Evolutionary conservation across 495 filamentous ascomycete species (phyloP), one percentile per base, ranked within the genome.

Genomic region (Penicillium flavigenum): DNA sequence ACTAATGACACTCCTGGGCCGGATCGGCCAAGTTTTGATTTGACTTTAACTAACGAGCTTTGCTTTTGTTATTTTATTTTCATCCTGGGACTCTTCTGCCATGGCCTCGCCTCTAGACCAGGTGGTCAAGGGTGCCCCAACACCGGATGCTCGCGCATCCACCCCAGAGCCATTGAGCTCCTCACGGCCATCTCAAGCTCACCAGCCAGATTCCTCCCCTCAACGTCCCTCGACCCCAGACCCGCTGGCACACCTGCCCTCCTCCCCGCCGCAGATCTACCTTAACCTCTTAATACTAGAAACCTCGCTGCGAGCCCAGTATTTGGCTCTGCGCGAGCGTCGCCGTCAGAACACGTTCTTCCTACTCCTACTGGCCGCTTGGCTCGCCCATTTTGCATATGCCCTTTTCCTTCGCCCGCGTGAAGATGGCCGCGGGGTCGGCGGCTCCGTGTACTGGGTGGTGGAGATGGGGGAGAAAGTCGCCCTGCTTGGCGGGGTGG

Each of bases 261-360:
- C 88, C 58, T 91, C 92, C 29, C 93, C 89, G 68, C 90, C 90
- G n/a, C 95, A 97, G 76, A 96, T 98, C 65, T 99, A 98, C 76
- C 83, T 98, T 63, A 99, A 99, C 70, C 88, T 99, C 38, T 80
- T 99, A 51, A 93, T 99, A 63, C 88, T 99, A 68, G 94, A 99
- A 72, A 91, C 91, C 47, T 96, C 91, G 14, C 79, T 99, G 24
- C 92, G 94, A 43, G 86, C 88, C 19, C 94, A 99, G 66, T 98
- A 96, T 72, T 83, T 99, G 50, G 85, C 89, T 53, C 81, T 97
- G 46, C 90, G 91, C 22, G 87, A 91, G 47, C 88, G 95, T 43
- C 84, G 93, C 36, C 86, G 94, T 5, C 91, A 96, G 64, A 92
- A 98, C 68, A 94, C 91, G n/a, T 96, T 96, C 74, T 96, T 97